Evolutionary conservation across 2,329 filamentous ascomycete species (phyloP).

Genomic region (Fusarium sp.): DNA sequence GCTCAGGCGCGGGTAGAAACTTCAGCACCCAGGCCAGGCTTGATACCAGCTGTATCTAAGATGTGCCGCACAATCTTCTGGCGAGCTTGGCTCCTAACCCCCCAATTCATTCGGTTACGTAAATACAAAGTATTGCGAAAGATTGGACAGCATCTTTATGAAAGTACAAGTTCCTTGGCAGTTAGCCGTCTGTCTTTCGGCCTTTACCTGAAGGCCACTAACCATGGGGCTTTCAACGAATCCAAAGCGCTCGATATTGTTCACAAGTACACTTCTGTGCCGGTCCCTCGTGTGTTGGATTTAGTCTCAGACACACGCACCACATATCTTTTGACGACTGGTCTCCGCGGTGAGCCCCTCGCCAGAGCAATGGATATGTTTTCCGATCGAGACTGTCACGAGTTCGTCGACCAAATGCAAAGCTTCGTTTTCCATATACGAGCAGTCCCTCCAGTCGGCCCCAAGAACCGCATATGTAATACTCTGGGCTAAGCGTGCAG

Average conservation of each 20-base stretch:
- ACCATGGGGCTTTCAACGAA: slow-evolving; percentile 35
- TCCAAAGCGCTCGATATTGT: slow-evolving; percentile 40
- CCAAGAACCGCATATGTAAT: slow-evolving; percentile 42
- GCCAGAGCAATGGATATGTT: slow-evolving; percentile 32
- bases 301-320: slow-evolving; percentile 33
- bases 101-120: neutral
- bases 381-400: slow-evolving; percentile 35
- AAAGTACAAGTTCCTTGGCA: neutral
- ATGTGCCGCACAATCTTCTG: neutral
- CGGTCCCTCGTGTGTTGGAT: slow-evolving; percentile 39
- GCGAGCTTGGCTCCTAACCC: neutral
- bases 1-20: accelerated
- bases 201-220: slow-evolving; percentile 42
- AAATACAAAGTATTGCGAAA: neutral
- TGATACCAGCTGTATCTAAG: neutral
- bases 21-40: neutral
- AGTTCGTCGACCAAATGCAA: slow-evolving; percentile 31
- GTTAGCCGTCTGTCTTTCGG: slow-evolving; percentile 44
- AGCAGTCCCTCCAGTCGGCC: slow-evolving; percentile 29
- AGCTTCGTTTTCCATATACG: slow-evolving; percentile 41
- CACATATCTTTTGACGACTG: slow-evolving; percentile 8
- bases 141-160: neutral
- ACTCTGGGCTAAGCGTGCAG: slow-evolving; percentile 38
- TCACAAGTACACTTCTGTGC: slow-evolving; percentile 39
- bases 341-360: neutral